Evolutionary conservation across 176 grass and related monocot genomes (phyloP), one percentile per base, ranked within the genome.

Genomic region (Raddia distichophylla): DNA sequence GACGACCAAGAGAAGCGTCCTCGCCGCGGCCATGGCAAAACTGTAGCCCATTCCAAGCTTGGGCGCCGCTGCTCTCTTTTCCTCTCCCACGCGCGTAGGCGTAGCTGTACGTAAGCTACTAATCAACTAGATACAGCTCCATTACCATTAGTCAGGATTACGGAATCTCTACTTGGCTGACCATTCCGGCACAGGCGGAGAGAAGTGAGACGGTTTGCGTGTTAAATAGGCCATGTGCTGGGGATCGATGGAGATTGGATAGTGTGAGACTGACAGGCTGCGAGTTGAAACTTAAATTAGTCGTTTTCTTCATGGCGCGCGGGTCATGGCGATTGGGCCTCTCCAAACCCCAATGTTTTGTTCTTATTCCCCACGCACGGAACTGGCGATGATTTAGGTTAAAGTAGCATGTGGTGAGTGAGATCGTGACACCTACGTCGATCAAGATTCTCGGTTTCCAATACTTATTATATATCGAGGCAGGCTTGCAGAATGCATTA

Each of bases 151-250:
- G 14, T 54, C 52, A 5, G 52, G 52, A 6, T 15, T 53, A 10
- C 54, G 51, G 8, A 10, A 74, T 33, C 33, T 56, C 37, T 40
- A 40, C 37, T 42, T 42, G 71, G 1, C 7, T 57, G 71, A 34
- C 18, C 72, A 43, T 56, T 53, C 1, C 52, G 52, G 14, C 14
- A n/a, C 17, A 18, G 10, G 27, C 27, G 27, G 34, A 63, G 60
- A 5, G 69, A 54, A 73, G 47, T 7, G 27, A 54, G 69, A 34
- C 6, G 35, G 20, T 32, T 19, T 12, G 20, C 70, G 32, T 73
- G 70, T 37, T 73, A 73, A 73, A 72, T 72, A 73, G 70, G 48
- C 14, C 8, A 32, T 13, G 18, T 14, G 69, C 48, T 32, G 5
- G 59, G 20, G 20, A 61, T 20, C 19, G 20, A 32, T 60, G 58